These are phyloP conservation scores for Noccaea bulbosa DNA, from an alignment of 345 rosid species.

Conservation along the genomic window DNA sequence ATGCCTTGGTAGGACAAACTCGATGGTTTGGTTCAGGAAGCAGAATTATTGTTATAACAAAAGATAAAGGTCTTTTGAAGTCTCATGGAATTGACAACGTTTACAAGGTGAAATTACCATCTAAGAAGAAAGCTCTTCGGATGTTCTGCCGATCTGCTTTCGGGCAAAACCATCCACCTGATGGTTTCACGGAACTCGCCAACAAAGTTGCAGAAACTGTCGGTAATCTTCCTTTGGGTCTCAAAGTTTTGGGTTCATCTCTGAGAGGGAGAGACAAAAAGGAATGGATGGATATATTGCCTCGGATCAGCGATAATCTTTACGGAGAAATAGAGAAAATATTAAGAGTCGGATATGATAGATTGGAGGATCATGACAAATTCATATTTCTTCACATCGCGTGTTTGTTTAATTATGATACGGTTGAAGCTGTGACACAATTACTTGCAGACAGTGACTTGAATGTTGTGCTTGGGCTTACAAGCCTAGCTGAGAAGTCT, in stretches of 20 bases:
- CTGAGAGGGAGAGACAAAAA: not conserved
- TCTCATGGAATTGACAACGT: not conserved
- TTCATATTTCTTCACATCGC: conserved; percentile 36
- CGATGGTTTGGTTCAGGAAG: conserved; percentile 25
- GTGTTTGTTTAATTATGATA: conserved; percentile 16
- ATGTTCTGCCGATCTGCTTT: conserved; percentile 28
- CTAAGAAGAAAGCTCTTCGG: conserved; percentile 7
- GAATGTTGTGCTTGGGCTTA: not conserved
- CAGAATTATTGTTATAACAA: conserved; percentile 17
- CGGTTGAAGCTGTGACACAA: not conserved
- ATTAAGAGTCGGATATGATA: conserved; percentile 36
- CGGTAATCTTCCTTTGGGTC: conserved; percentile 39
- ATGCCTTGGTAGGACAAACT: not conserved
- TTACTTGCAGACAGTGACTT: not conserved
- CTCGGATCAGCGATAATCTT: conserved; percentile 2
- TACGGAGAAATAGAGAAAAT: not conserved
- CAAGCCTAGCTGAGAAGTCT: conserved; percentile 24
- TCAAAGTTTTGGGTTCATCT: conserved; percentile 34
- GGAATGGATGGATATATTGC: conserved; percentile 28
- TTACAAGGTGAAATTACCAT: conserved; percentile 11
- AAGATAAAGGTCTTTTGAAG: conserved; percentile 12
- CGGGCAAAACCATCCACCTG: not conserved
- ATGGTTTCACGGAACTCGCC: conserved; percentile 6
- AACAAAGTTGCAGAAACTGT: not conserved
- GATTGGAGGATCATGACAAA: conserved; percentile 16